Evolutionary conservation across 352 stramenopile genomes (phyloP).

Genomic region (Phytophthora litchii): DNA sequence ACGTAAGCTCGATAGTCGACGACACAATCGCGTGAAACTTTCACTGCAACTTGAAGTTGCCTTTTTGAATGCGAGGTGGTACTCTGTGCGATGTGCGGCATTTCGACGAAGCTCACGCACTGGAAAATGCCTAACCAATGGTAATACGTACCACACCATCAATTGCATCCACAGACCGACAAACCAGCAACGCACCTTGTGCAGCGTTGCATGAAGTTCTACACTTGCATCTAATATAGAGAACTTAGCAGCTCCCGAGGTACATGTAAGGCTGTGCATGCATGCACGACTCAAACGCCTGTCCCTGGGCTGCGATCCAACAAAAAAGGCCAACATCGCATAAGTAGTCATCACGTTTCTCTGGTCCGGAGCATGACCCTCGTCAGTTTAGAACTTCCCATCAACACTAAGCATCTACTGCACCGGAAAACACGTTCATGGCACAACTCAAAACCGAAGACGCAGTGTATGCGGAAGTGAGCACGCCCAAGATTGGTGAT

Average conservation of each 20-base stretch:
- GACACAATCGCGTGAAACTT: not conserved
- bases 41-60: slow-evolving; percentile 30
- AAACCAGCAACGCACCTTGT: not conserved
- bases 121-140: not conserved
- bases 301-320: slow-evolving; percentile 24
- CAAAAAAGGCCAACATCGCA: slow-evolving; percentile 19
- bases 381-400: slow-evolving; percentile 19
- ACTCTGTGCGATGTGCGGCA: not conserved
- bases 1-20: not conserved
- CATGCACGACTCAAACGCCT: slow-evolving; percentile 16
- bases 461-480: slow-evolving; percentile 13
- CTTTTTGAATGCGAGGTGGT: slow-evolving; percentile 26
- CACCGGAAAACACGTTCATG: slow-evolving; percentile 3
- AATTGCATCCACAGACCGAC: not conserved
- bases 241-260: slow-evolving; percentile 2
- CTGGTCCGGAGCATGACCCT: slow-evolving; percentile 3
- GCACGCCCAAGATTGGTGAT: slow-evolving; percentile 19
- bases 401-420: slow-evolving; percentile 1
- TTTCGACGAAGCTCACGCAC: slow-evolving; percentile 15
- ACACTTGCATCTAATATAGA: slow-evolving; percentile 3
- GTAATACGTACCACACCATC: not conserved
- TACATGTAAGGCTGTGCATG: slow-evolving; percentile 12
- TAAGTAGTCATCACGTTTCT: slow-evolving; percentile 8
- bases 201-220: slow-evolving; percentile 10
- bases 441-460: slow-evolving; percentile 4